Evolutionary conservation across 164 flowering plant species (phyloP), one percentile per base, ranked within the genome.

Genomic region (Vitis rupestris): DNA sequence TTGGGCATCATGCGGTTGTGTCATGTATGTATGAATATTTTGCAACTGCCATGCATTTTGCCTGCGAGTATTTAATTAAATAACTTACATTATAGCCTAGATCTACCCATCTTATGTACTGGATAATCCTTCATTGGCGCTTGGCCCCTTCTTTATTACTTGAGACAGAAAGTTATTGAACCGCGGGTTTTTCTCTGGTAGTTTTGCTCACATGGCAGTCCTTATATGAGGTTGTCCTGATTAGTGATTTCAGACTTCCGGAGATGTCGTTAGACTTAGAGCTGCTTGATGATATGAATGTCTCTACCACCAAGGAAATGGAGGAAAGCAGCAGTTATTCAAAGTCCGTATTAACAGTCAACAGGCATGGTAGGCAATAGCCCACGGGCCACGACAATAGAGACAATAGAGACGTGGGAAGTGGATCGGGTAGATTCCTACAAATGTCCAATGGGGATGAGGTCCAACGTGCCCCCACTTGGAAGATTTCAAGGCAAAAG

Each of bases 51-150:
- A 11, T 17, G 10, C 30, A 17, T 63, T 63, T 63, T 63, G 51
- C 23, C 48, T 37, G n/a, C 12, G 44, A 3, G 8, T 44, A 13
- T 17, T 56, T 10, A 23, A 5, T 52, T 63, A 19, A 12, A 8
- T 64, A 29, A 30, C 50, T 60, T 14, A 50, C 50, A 44, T 63
- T 23, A 58, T 56, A 27, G 59, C 67, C 55, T 54, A 27, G 70
- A 51, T 69, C 58, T 47, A 59, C 6, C 31, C 73, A 54, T 64
- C 69, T 74, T 71, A 68, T 71, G 72, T 59, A 68, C 76, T 72
- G 63, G 76, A 74, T 74, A 17, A 66, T 59, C 65, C 53, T 70
- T 70, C 77, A 72, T 72, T 27, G n/a, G 4, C n/a, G 23, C 67
- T 71, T 61, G 37, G 3, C 8, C 44, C 10, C 56, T 56, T 61